Evolutionary conservation across 139 green algal species (phyloP).

Genomic region (Chlamydomonas schloesseri): DNA sequence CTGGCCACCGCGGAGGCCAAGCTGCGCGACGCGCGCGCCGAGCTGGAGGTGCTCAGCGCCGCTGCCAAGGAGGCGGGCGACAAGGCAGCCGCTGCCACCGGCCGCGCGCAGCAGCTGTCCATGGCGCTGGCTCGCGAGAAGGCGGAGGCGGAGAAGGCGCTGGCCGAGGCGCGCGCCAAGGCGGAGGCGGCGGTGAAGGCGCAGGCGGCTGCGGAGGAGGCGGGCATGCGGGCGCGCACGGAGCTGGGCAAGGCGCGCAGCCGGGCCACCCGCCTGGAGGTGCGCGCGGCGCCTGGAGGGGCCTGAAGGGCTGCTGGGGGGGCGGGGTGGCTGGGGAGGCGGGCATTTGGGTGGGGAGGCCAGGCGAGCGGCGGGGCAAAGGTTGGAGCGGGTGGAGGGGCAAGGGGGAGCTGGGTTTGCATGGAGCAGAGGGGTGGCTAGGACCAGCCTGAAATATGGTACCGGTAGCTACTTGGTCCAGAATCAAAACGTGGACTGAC

Average conservation of each 20-base stretch:
- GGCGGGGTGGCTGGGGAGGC: too few species aligned
- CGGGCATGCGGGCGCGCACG: constrained; percentile 16
- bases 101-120: not conserved
- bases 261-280: constrained; percentile 13
- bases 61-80: not conserved
- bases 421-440: too few species aligned
- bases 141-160: constrained; percentile 25
- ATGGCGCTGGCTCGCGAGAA: constrained; percentile 26
- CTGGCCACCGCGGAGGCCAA: constrained; percentile 7
- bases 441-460: too few species aligned
- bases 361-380: too few species aligned
- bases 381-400: not conserved
- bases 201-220: constrained; percentile 29
- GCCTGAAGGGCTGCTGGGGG: too few species aligned
- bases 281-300: too few species aligned
- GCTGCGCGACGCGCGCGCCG: not conserved
- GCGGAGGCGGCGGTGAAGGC: not conserved
- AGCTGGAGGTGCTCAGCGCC: constrained; percentile 4
- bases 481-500: too few species aligned
- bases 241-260: constrained; percentile 31
- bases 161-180: not conserved
- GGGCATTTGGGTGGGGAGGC: too few species aligned
- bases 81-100: not conserved
- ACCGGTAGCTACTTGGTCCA: too few species aligned
- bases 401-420: too few species aligned